These are phyloP conservation scores for Rosa chinensis DNA, from an alignment of 306 rosid genomes.

Conservation along the genomic window DNA sequence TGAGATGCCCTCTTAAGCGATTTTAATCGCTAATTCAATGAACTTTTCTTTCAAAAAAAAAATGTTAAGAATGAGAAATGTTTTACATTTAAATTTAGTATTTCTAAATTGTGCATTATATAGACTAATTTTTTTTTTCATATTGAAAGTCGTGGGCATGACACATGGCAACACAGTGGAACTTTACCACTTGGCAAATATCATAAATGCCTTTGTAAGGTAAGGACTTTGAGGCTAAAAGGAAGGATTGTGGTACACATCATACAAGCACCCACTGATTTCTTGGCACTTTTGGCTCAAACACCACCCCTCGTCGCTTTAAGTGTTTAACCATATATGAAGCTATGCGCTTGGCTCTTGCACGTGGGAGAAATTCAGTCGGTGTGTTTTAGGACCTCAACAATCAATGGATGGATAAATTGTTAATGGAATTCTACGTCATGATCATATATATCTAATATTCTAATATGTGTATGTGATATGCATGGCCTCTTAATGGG, in stretches of 20 bases:
- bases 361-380: constrained; percentile 29
- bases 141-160: background rate
- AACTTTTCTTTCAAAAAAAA: no score
- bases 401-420: background rate
- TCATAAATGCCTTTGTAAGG: background rate
- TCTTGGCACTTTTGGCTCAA: constrained; percentile 11
- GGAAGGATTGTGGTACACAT: constrained; percentile 53
- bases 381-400: constrained; percentile 17
- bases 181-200: background rate
- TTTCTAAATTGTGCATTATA: background rate
- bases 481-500: constrained; percentile 2
- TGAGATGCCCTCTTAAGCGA: no score
- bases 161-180: background rate
- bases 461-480: constrained; percentile 11
- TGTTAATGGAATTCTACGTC: constrained; percentile 40
- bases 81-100: background rate
- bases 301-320: background rate
- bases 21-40: no score
- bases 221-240: background rate
- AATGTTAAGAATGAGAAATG: no score
- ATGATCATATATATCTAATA: background rate
- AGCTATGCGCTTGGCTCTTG: constrained; percentile 9
- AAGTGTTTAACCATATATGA: background rate
- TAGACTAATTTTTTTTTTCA: background rate
- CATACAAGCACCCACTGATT: constrained; percentile 38